Base-by-base conservation (phyloP, 306 rosid species). In the Corylus americana region DNA sequence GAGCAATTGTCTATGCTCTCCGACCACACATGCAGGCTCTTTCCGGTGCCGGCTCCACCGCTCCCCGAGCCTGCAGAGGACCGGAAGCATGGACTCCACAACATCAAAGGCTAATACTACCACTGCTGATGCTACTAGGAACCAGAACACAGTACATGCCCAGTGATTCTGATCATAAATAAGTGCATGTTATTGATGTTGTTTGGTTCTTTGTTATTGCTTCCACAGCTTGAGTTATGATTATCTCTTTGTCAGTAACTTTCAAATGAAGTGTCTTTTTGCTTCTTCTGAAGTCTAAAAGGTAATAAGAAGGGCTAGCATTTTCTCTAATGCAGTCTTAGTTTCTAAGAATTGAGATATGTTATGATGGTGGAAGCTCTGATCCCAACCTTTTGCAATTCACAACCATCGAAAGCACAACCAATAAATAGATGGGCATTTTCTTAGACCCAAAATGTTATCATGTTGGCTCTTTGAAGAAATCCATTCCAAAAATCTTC, bases 11-110 rank as follows among this genome's bases (percentile, higher is more conserved):
- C 86, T 90, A 12, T 90, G 92, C 81, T 90, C 92, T 57, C 94
- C 94, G 17, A 92, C 97, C 22, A 92, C 90, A 8, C 92, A 90
- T 74, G 87, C 77, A 8, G 97, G 94, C n/a, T 92, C 97, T 5
- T 92, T 92, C 77, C 64, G 96, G 79, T 91, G 93, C 77, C 79
- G 92, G 73, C 86, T 89, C 29, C 96, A 87, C 63, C 92, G 96
- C 10, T 12, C 88, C 14, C 85, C 87, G 1, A 81, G 77, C 75
- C 87, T 90, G 45, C 85, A 68, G 55, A 75, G 88, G 66, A 81
- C 88, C 39, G 84, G 88, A 80, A 86, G 89, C 85, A 77, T 83
- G 39, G 90, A 63, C 44, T 39, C 44, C 44, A 39, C 44, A 39
- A 0, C 44, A 39, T 42, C 45, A 0, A 55, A 37, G 75, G 54